Evolutionary conservation across 225 moss, liverwort and hornwort genomes (phyloP).

Genomic region (Neckera pumila): DNA sequence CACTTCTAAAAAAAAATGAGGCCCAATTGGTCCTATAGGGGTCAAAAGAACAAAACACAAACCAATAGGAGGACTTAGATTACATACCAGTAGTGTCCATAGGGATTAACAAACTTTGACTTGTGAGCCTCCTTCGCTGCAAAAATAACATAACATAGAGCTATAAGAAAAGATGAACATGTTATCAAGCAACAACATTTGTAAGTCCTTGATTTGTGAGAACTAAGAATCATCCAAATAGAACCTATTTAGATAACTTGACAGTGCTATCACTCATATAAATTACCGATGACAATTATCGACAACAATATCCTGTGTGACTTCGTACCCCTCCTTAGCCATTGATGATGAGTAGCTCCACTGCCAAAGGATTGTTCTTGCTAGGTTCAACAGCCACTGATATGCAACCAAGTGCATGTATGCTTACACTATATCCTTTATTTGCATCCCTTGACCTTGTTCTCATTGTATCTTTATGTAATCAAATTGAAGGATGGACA

Average conservation of each 20-base stretch:
- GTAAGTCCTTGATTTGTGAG: not conserved
- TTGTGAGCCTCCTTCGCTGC: conserved; percentile 34
- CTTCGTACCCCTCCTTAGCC: not conserved
- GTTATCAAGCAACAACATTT: not conserved
- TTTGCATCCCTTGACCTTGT: not conserved
- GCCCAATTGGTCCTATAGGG: not conserved
- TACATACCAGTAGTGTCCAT: conserved; percentile 14
- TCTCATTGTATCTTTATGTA: not conserved
- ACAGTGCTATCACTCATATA: not conserved
- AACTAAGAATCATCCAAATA: not conserved
- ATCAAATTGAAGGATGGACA: not conserved
- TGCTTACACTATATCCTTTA: not conserved
- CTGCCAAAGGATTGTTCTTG: not conserved
- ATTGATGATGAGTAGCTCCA: not conserved
- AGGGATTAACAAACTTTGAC: conserved; percentile 29
- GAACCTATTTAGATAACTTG: not conserved
- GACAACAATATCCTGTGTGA: not conserved
- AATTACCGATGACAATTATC: not conserved
- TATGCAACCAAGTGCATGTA: not conserved
- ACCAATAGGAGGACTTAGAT: not conserved
- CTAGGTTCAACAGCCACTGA: not conserved
- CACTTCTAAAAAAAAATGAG: not conserved
- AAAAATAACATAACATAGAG: not conserved
- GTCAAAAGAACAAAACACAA: not conserved
- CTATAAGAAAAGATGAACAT: not conserved